Evolutionary conservation across 1,139 yeast species (phyloP).

Genomic region (Meyerozyma sp.): DNA sequence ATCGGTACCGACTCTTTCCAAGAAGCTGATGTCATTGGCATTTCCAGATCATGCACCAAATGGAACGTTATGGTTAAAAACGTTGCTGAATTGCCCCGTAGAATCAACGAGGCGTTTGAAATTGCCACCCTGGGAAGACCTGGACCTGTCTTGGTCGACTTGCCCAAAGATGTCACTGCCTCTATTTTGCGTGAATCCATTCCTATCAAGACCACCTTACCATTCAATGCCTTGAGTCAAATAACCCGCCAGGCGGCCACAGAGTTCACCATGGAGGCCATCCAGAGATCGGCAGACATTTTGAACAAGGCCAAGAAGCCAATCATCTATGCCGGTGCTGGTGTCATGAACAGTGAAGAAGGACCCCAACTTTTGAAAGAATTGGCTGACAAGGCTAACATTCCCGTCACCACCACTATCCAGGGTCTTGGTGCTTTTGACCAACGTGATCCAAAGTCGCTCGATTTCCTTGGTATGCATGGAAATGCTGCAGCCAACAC

Average conservation of each 20-base stretch:
- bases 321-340: conserved; percentile 86
- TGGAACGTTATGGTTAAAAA: conserved; percentile 99
- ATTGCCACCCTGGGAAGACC: conserved; percentile 96
- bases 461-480: conserved; percentile 98
- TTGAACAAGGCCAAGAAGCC: conserved; percentile 84
- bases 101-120: conserved; percentile 97
- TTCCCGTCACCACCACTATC: conserved; percentile 93
- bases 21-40: conserved; percentile 97
- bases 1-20: conserved; percentile 99
- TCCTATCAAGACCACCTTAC: conserved; percentile 80
- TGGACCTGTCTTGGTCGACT: conserved; percentile 95
- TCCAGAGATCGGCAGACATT: conserved; percentile 71
- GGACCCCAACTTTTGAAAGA: conserved; percentile 80
- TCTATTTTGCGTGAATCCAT: conserved; percentile 81
- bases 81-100: conserved; percentile 88
- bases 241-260: conserved; percentile 68
- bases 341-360: conserved; percentile 72
- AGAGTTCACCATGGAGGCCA: conserved; percentile 72
- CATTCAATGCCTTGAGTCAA: conserved; percentile 70
- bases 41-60: conserved; percentile 93
- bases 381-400: conserved; percentile 82
- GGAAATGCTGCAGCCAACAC: conserved; percentile 93
- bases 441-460: conserved; percentile 83
- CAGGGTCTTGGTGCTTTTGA: conserved; percentile 95
- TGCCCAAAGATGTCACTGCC: conserved; percentile 97